Evolutionary conservation across 352 stramenopile species (phyloP).

Genomic region (Pythium dissimile): DNA sequence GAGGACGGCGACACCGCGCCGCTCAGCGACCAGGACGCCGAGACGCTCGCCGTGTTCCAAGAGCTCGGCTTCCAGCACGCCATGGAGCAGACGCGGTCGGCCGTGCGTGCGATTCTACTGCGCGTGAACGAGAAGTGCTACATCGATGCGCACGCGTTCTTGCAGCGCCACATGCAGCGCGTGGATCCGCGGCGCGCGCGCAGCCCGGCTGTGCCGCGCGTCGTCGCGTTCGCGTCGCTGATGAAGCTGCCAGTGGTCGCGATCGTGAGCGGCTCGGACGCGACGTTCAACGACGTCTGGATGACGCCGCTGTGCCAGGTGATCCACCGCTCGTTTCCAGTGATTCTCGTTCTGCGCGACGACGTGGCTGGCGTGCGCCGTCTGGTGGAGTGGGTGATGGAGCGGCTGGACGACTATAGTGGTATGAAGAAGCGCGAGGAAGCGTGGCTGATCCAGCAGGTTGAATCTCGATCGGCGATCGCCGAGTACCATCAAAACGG

Average conservation of each 20-base stretch:
- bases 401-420: slow-evolving; percentile 41
- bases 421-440: slow-evolving; percentile 38
- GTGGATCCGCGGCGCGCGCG: neutral
- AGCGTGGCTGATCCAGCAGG: slow-evolving; percentile 46
- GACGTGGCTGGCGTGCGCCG: slow-evolving; percentile 51
- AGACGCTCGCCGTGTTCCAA: slow-evolving; percentile 29
- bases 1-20: neutral
- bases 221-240: slow-evolving; percentile 19
- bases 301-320: slow-evolving; percentile 60
- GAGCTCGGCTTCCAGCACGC: slow-evolving; percentile 69
- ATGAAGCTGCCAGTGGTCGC: slow-evolving; percentile 32
- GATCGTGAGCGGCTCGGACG: slow-evolving; percentile 66
- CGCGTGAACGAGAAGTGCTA: slow-evolving; percentile 72
- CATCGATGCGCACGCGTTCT: slow-evolving; percentile 52
- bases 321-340: slow-evolving; percentile 66
- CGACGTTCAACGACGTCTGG: slow-evolving; percentile 75
- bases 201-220: neutral
- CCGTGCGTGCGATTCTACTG: slow-evolving; percentile 56
- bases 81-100: slow-evolving; percentile 43
- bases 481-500: neutral
- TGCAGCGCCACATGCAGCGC: slow-evolving; percentile 45
- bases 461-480: slow-evolving; percentile 39
- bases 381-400: slow-evolving; percentile 66
- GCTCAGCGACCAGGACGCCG: slow-evolving; percentile 10
- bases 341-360: slow-evolving; percentile 50